Percentiles rank a stretch among this genome's conserved stretches.
phyloP scores from a whole-genome alignment of 2,329 filamentous ascomycete species.

The Epichloe hybrida region DNA sequence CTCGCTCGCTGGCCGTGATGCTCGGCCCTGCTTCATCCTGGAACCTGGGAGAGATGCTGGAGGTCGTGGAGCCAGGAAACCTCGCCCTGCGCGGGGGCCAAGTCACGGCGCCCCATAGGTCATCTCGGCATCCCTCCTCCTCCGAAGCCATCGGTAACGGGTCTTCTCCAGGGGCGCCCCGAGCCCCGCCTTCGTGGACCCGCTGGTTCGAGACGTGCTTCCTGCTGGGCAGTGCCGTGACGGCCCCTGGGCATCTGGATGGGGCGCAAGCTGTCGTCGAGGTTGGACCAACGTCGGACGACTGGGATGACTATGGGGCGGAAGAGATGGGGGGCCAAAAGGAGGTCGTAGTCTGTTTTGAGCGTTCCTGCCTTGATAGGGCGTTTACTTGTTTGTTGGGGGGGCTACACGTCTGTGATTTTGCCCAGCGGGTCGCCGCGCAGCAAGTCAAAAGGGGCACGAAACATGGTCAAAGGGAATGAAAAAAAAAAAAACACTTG shows the following conservation, averaged over 20 bases:
- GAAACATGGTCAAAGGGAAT: not conserved
- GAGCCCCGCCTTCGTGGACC: constrained; percentile 42
- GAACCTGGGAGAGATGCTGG: constrained; percentile 72
- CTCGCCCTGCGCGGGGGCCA: constrained; percentile 50
- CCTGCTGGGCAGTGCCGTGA: constrained; percentile 51
- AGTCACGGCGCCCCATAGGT: constrained; percentile 68
- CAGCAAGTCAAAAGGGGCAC: too few relatives aligned
- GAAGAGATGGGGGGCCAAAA: constrained; percentile 64
- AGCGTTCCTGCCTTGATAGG: too few relatives aligned
- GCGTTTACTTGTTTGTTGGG: not conserved
- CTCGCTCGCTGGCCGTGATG: constrained; percentile 58
- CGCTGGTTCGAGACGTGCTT: constrained; percentile 87
- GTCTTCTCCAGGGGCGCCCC: constrained; percentile 64
- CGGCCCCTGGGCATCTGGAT: constrained; percentile 59
- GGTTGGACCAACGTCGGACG: constrained; percentile 37
- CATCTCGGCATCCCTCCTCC: constrained; percentile 62
- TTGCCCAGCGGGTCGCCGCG: too few relatives aligned
- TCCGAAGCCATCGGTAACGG: constrained; percentile 66
- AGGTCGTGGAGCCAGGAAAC: constrained; percentile 59
- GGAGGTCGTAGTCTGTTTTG: constrained; percentile 30
- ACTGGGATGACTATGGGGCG: constrained; percentile 45
- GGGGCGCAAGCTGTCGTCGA: constrained; percentile 44
- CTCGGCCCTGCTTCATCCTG: constrained; percentile 68
- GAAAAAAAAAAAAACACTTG: too few relatives aligned
- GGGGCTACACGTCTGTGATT: too few relatives aligned